phyloP scores from a whole-genome alignment of 495 filamentous ascomycete genomes.

The Clavariopsis aquatica region DNA sequence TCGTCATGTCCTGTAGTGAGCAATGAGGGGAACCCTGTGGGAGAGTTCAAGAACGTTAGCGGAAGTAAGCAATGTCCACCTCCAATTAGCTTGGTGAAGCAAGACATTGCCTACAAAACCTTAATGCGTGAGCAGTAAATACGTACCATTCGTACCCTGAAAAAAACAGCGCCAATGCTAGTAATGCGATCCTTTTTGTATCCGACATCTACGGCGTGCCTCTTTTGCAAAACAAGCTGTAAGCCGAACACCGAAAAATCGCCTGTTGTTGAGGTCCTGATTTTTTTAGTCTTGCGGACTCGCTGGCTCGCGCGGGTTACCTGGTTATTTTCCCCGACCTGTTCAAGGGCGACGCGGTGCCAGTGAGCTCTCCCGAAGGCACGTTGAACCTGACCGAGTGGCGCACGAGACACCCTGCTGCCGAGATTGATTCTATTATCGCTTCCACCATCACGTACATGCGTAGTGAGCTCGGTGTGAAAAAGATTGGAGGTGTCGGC shows the following conservation, averaged over 20 bases:
- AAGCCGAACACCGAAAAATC: background rate
- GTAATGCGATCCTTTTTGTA: slow-evolving; percentile 22
- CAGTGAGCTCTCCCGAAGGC: background rate
- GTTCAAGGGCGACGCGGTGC: slow-evolving; percentile 25
- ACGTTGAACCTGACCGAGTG: slow-evolving; percentile 18
- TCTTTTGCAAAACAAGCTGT: slow-evolving; percentile 28
- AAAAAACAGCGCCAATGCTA: background rate
- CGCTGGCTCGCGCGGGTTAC: slow-evolving; percentile 17
- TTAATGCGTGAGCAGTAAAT: slow-evolving; percentile 17
- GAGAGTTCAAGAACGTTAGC: slow-evolving; percentile 26
- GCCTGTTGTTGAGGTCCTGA: too few relatives aligned
- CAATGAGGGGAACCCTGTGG: slow-evolving; percentile 10
- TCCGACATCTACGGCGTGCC: slow-evolving; percentile 27
- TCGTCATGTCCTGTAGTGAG: slow-evolving; percentile 1
- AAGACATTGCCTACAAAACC: background rate
- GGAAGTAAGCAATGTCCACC: slow-evolving; percentile 8
- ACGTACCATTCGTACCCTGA: slow-evolving; percentile 22
- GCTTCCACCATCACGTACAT: slow-evolving; percentile 15
- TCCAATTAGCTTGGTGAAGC: background rate
- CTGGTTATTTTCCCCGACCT: slow-evolving; percentile 25
- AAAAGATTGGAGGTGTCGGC: slow-evolving; percentile 16
- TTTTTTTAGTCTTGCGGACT: slow-evolving; percentile 22
- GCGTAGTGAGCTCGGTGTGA: slow-evolving; percentile 9
- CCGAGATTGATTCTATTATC: slow-evolving; percentile 23
- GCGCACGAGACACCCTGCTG: slow-evolving; percentile 5